Evolutionary conservation across 352 stramenopile genomes (phyloP), one percentile per base, ranked within the genome.

Genomic region (Phytopythium kandeliae): DNA sequence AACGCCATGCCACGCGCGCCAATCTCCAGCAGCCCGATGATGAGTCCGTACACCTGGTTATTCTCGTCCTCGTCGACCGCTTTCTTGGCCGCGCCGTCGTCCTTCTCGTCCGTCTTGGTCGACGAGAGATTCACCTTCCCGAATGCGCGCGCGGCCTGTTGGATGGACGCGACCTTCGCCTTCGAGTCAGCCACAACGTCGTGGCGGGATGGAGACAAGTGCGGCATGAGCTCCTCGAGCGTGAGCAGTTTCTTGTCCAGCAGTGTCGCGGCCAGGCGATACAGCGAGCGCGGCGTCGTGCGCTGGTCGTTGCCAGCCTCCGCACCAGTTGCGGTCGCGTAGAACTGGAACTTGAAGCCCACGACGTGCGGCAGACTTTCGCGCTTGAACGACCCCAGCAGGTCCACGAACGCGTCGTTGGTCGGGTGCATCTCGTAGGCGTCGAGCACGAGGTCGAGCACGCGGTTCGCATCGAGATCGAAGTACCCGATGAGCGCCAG

Each of bases 401-500:
- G 55, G 13, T 85, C 69, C 0, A 74, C 66, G 54, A 92, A 94
- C 43, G 62, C 73, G n/a, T 81, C 67, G 57, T 95, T 93, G 3
- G 69, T 62, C 17, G 93, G 69, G 53, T 95, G 78, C 62, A 80
- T 86, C 68, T 98, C 96, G 52, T 98, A 91, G 6, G 82, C 85
- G 55, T 98, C 92, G 9, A 98, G 69, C 16, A 89, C 68, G 25
- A 98, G 67, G 67, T 98, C 95, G 24, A 98, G 64, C 7, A 97
- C 87, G 26, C 96, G 85, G 74, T 98, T 98, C 6, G 95, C 94
- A 70, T 99, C 95, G 11, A 99, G 62, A 66, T 98, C 90, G 56
- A 98, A 99, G 54, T 86, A 96, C 3, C 83, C 83, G 51, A 94
- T 87, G 24, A 94, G 67, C 48, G 80, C 66, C 46, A 91, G 63